Conservation (phyloP, 2,329 filamentous ascomycete genomes). For the Aspergillus jensenii region DNA sequence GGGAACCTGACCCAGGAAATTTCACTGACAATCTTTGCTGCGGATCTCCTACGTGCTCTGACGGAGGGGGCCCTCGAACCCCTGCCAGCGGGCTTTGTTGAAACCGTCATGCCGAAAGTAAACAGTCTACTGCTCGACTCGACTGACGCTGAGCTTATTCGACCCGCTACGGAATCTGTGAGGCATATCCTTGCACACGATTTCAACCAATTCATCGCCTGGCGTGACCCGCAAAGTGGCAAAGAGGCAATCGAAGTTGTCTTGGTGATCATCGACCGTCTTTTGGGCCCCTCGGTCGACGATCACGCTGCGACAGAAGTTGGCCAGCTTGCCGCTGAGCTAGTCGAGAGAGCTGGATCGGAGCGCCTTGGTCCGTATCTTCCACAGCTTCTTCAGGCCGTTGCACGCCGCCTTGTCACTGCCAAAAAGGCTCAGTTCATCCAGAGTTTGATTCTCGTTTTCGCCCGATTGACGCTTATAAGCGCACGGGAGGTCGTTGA, state of each 20-base stretch:
- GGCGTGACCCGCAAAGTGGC: slow-evolving; percentile 72
- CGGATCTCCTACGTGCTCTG: slow-evolving; percentile 77
- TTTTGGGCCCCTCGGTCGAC: slow-evolving; percentile 79
- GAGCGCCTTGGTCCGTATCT: slow-evolving; percentile 89
- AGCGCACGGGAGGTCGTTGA: slow-evolving; percentile 87
- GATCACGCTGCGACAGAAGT: slow-evolving; percentile 96
- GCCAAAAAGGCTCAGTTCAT: slow-evolving; percentile 88
- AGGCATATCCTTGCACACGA: slow-evolving; percentile 90
- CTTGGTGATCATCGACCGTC: slow-evolving; percentile 85
- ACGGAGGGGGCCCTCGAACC: slow-evolving; percentile 81
- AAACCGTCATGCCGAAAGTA: slow-evolving; percentile 81
- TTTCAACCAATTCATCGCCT: slow-evolving; percentile 82
- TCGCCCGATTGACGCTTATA: slow-evolving; percentile 82
- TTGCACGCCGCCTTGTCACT: slow-evolving; percentile 78
- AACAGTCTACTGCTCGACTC: slow-evolving; percentile 79
- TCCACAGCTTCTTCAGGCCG: slow-evolving; percentile 81
- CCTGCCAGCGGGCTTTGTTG: slow-evolving; percentile 81
- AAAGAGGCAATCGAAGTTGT: slow-evolving; percentile 85
- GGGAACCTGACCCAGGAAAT: slow-evolving; percentile 77
- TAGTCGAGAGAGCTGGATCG: slow-evolving; percentile 92
- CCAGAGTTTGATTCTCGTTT: slow-evolving; percentile 92
- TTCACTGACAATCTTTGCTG: slow-evolving; percentile 80
- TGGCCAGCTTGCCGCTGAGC: slow-evolving; percentile 85
- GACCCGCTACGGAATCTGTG: slow-evolving; percentile 79
- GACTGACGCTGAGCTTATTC: slow-evolving; percentile 82